phyloP scores from a whole-genome alignment of 495 filamentous ascomycete genomes.

The Penicilliopsis zonata region DNA sequence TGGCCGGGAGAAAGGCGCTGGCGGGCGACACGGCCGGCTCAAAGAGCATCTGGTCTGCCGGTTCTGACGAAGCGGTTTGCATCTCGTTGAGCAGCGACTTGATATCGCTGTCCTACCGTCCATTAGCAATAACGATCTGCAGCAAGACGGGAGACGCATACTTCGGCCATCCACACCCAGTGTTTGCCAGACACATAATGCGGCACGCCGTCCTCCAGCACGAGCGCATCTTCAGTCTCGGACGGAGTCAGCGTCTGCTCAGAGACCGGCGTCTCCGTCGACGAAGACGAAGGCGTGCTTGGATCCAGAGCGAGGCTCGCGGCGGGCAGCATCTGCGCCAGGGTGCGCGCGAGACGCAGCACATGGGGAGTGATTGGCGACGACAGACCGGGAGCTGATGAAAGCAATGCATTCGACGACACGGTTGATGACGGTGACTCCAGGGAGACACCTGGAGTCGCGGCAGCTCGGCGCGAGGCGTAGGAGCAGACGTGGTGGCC shows the following conservation, averaged over 20 bases:
- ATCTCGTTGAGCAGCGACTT: neutral
- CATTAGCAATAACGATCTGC: neutral
- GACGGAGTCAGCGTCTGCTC: neutral
- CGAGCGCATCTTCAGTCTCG: neutral
- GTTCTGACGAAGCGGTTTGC: neutral
- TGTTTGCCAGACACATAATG: neutral
- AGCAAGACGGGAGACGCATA: too few relatives aligned
- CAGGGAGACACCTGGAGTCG: too few relatives aligned
- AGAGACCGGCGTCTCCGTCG: neutral
- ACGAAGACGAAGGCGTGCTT: neutral
- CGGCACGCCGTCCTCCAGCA: neutral
- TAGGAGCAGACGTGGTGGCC: neutral
- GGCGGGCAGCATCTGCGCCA: too few relatives aligned
- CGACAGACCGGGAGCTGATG: too few relatives aligned
- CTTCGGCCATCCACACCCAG: neutral
- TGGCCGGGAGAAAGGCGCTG: neutral
- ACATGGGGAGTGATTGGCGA: too few relatives aligned
- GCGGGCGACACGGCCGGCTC: neutral
- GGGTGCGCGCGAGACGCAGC: too few relatives aligned
- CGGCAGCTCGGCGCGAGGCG: neutral
- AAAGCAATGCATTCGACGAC: neutral
- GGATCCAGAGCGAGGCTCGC: too few relatives aligned
- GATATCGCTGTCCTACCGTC: neutral
- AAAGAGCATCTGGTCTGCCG: neutral
- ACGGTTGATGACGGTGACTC: neutral